Conservation (phyloP, 2,329 filamentous ascomycete genomes). For the Cercospora sp. region DNA sequence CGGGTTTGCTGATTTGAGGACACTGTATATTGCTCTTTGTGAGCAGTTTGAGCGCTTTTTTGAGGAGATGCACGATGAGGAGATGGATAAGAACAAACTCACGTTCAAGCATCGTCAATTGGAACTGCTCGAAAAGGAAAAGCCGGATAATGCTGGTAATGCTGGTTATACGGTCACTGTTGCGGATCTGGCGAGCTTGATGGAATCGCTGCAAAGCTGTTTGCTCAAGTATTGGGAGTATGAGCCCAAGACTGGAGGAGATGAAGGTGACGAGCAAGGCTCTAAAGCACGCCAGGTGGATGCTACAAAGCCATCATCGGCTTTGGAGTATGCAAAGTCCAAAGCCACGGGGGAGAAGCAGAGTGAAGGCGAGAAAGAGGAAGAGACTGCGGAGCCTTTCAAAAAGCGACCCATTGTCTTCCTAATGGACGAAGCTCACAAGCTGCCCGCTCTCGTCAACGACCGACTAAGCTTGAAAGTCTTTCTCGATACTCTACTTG, state of each 20-base stretch:
- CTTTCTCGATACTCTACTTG: slow-evolving; percentile 25
- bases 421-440: slow-evolving; percentile 23
- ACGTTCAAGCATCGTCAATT: slow-evolving; percentile 22
- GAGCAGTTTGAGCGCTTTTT: slow-evolving; percentile 25
- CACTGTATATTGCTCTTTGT: slow-evolving; percentile 22
- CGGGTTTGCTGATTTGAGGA: slow-evolving; percentile 24
- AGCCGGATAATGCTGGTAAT: slow-evolving; percentile 19
- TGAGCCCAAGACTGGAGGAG: slow-evolving; percentile 7
- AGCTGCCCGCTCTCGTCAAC: slow-evolving; percentile 23
- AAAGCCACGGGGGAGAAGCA: neutral
- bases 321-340: neutral
- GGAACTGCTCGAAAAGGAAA: slow-evolving; percentile 22
- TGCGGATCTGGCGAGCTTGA: slow-evolving; percentile 24
- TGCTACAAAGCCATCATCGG: slow-evolving; percentile 9
- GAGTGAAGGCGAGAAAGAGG: neutral
- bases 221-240: slow-evolving; percentile 26
- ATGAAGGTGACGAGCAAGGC: neutral
- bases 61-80: slow-evolving; percentile 24
- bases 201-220: slow-evolving; percentile 26
- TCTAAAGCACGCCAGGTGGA: slow-evolving; percentile 5
- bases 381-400: slow-evolving; percentile 5
- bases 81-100: slow-evolving; percentile 25
- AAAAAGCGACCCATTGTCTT: slow-evolving; percentile 24
- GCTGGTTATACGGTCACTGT: slow-evolving; percentile 21
- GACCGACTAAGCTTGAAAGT: slow-evolving; percentile 24